These are phyloP conservation scores for Herpetomonas muscarum DNA, from an alignment of 208 protist species.

Conservation along the genomic window DNA sequence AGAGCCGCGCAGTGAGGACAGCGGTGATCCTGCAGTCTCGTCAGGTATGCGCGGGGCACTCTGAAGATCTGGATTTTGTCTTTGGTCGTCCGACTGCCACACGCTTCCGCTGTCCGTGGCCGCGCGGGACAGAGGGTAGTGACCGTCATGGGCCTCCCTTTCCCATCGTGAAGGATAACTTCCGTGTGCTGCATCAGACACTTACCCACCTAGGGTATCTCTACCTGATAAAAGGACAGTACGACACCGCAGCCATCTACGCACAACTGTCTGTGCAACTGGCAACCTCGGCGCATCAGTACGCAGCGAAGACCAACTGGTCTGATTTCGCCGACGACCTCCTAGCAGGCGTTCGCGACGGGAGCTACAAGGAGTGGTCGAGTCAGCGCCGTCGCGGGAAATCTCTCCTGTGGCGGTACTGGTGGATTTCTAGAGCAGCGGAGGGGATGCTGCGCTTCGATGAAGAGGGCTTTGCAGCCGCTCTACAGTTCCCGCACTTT, in stretches of 20 bases:
- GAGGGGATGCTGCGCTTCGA: too few relatives aligned
- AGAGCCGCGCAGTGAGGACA: not conserved
- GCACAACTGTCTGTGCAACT: slow-evolving; percentile 47
- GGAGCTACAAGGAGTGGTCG: too few relatives aligned
- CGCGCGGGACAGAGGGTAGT: not conserved
- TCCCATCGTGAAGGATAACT: slow-evolving; percentile 12
- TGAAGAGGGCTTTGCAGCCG: too few relatives aligned
- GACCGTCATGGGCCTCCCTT: slow-evolving; percentile 3
- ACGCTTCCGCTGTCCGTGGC: slow-evolving; percentile 5
- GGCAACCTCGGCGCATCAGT: slow-evolving; percentile 12
- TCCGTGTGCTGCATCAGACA: slow-evolving; percentile 21
- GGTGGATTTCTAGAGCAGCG: too few relatives aligned
- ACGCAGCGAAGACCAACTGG: not conserved
- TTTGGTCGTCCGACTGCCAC: not conserved
- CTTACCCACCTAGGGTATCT: slow-evolving; percentile 58
- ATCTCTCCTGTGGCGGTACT: too few relatives aligned
- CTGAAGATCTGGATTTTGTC: not conserved
- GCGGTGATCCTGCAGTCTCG: too few relatives aligned
- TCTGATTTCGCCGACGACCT: not conserved
- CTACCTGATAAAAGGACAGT: slow-evolving; percentile 45
- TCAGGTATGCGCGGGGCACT: not conserved
- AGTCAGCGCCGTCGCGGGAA: too few relatives aligned
- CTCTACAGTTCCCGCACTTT: too few relatives aligned
- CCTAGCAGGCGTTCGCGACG: too few relatives aligned
- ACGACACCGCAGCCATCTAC: slow-evolving; percentile 57